These are phyloP conservation scores for Aurantiochytrium sp. DNA, from an alignment of 108 stramenopile genomes.

Conservation along the genomic window DNA sequence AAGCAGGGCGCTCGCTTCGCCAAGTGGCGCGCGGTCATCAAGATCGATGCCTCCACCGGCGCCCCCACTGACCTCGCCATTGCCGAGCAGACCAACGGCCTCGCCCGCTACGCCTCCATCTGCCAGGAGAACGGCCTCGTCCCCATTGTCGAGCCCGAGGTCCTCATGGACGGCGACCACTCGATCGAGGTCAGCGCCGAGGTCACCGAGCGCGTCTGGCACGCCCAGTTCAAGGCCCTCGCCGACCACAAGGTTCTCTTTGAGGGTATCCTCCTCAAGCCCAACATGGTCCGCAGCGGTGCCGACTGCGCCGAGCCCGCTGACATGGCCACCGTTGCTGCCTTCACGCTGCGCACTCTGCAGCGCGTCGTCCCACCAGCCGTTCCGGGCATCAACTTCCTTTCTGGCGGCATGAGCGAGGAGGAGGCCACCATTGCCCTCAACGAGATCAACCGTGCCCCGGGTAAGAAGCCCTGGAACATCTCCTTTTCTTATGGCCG, in stretches of 20 bases:
- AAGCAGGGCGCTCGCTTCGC: constrained; percentile 76
- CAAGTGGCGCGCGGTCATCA: constrained; percentile 72
- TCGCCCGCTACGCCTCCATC: constrained; percentile 79
- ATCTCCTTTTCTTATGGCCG: constrained; percentile 73
- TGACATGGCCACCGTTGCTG: constrained; percentile 67
- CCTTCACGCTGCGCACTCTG: constrained; percentile 65
- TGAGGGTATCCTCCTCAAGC: constrained; percentile 76
- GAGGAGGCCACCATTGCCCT: constrained; percentile 69
- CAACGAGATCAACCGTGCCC: constrained; percentile 66
- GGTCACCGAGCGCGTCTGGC: constrained; percentile 50
- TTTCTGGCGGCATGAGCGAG: constrained; percentile 77
- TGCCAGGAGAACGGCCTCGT: constrained; percentile 78
- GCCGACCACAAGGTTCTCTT: constrained; percentile 76
- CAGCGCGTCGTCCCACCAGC: constrained; percentile 73
- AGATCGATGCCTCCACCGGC: constrained; percentile 52
- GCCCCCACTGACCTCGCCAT: constrained; percentile 71
- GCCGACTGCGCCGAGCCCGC: constrained; percentile 52
- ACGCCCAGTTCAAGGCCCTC: constrained; percentile 68
- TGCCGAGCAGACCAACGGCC: constrained; percentile 58
- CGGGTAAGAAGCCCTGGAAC: constrained; percentile 57
- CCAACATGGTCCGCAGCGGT: constrained; percentile 77
- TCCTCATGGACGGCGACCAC: constrained; percentile 63
- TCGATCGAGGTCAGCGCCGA: constrained; percentile 47
- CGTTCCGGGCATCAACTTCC: constrained; percentile 72
- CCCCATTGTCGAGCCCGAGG: constrained; percentile 90